phyloP scores from a whole-genome alignment of 176 grass and related monocot genomes.

The Cenchrus purpureus region DNA sequence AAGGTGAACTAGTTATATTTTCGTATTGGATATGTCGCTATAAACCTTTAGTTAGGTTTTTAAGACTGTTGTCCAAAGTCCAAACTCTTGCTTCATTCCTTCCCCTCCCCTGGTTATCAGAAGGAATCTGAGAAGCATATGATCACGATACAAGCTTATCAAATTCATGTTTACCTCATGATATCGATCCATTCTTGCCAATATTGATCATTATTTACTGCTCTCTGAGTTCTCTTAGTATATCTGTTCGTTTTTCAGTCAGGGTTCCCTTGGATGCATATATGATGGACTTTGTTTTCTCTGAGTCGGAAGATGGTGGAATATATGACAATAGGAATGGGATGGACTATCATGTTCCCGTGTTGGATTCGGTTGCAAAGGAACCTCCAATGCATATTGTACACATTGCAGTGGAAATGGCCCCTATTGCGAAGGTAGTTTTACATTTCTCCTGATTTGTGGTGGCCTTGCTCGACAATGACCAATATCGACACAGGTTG shows the following conservation, averaged over 20 bases:
- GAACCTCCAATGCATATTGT: constrained; percentile 97
- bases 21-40: neutral
- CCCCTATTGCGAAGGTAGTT: constrained; percentile 94
- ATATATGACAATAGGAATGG: constrained; percentile 86
- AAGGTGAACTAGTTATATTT: constrained; percentile 1
- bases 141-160: neutral
- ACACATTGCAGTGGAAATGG: constrained; percentile 95
- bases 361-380: constrained; percentile 64
- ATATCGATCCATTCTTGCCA: constrained; percentile 8
- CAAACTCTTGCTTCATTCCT: constrained; percentile 2
- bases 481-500: constrained; percentile 60
- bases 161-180: constrained; percentile 15
- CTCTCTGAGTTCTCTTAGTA: constrained; percentile 1
- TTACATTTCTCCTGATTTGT: neutral
- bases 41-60: neutral
- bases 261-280: constrained; percentile 91
- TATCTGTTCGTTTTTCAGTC: constrained; percentile 50
- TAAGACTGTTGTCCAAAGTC: neutral
- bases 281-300: constrained; percentile 99
- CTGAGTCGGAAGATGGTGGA: constrained; percentile 86
- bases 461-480: neutral
- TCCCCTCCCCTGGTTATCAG: constrained; percentile 6
- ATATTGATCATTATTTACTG: constrained; percentile 39
- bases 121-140: constrained; percentile 18
- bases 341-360: constrained; percentile 94